Evolutionary conservation across 306 rosid species (phyloP), one percentile per base, ranked within the genome.

Genomic region (Pyrus communis): DNA sequence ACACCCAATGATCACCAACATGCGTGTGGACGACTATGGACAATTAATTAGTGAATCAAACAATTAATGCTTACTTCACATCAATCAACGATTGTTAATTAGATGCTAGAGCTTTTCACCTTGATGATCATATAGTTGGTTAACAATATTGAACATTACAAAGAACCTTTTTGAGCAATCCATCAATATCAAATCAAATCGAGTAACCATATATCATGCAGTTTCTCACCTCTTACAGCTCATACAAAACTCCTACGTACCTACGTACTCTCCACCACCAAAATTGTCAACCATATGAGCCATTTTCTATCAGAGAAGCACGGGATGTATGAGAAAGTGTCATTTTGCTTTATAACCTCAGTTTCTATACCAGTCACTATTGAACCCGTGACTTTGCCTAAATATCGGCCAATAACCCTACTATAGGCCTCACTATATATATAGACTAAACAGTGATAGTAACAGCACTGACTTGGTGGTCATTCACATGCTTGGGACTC

Each of bases 381-480:
- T 28, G 57, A 81, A 55, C 67, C 93, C 87, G 89, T 89, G 93
- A 87, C 71, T 70, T 23, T 4, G 76, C 45, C 74, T 19, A 74
- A 77, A 75, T n/a, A 57, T 57, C 27, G 27, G 61, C 61, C 61
- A 19, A 57, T 8, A 19, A 57, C 13, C 61, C 27, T 9, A 3
- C 3, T 49, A 57, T 57, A 9, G n/a, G 52, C 17, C 4, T 46
- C 4, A 12, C 18, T 46, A 46, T 46, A 13, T 46, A 46, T 21
- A 30, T 67, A 13, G 52, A 46, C 21, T 19, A 1, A 13, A 7
- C 13, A 69, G 14, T 2, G 17, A 70, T 17, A 11, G 69, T 65
- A 65, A 33, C 75, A 75, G 31, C 67, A 9, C 2, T 0, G 17
- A 14, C 54, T n/a, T 62, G 71, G 76, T 52, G 71, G 77, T 80